These are phyloP conservation scores for Cystobasidium tubakii DNA, from an alignment of 768 basidiomycete genomes.

Conservation along the genomic window DNA sequence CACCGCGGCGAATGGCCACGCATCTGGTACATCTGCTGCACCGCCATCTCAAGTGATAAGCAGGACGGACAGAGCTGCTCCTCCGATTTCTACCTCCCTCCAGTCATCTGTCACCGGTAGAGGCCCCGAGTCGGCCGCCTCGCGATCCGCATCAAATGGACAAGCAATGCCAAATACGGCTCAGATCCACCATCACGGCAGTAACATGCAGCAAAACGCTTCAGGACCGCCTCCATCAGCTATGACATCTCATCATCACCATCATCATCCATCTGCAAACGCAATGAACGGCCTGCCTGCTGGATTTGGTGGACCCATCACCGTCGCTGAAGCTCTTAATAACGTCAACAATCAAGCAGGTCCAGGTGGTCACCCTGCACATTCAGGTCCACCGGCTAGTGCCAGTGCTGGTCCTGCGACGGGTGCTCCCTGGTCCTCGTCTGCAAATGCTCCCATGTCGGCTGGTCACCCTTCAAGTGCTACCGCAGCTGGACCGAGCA, in stretches of 20 bases:
- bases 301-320: background rate
- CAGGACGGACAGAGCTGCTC: background rate
- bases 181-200: background rate
- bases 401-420: too few species aligned
- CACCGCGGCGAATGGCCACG: background rate
- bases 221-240: background rate
- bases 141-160: background rate
- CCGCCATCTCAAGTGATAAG: background rate
- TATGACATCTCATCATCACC: background rate
- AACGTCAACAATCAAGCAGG: background rate
- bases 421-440: background rate
- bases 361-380: background rate
- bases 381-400: background rate
- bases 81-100: background rate
- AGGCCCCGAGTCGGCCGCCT: background rate
- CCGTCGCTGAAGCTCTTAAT: background rate
- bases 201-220: background rate
- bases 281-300: background rate
- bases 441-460: background rate
- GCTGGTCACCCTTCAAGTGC: slow-evolving; percentile 1
- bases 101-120: background rate
- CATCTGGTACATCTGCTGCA: background rate
- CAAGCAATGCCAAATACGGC: background rate
- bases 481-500: background rate
- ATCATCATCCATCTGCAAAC: background rate